Base-by-base conservation (phyloP, 805 yeast species). In the Blastobotrys terrestris region DNA sequence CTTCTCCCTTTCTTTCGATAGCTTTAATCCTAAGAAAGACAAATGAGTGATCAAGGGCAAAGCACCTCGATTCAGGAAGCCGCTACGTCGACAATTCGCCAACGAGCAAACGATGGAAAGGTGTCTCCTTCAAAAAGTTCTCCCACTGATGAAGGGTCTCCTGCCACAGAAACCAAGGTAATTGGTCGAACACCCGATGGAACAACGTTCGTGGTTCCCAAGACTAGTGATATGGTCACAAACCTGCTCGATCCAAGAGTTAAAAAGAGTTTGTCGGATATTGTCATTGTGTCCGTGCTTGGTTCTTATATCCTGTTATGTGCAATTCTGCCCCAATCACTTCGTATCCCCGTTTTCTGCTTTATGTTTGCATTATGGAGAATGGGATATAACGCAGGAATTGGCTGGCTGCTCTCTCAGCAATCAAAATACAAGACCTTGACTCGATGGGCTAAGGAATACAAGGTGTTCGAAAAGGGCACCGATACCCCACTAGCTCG, bases 171-270 rank as follows among this genome's bases (percentile, higher is more conserved):
- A n/a, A n/a, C 20, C 20, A 42, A 21, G 19, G 41, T 51, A 11
- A 39, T 19, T 19, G 71, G 70, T 4, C 57, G 58, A 18, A 61
- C 68, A 31, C 67, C 70, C 18, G 65, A 63, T 31, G 70, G 70
- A 8, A 58, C 60, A 26, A 57, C 61, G 15, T 71, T 71, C 49
- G 57, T 49, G 11, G 75, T 71, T 3, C 86, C 87, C 1, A 77
- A 78, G 59, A 87, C 95, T 31, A 85, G 84, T 61, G 95, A 87
- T 64, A 87, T 87, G 94, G 85, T 87, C 35, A 76, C 88, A 56
- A 83, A 92, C 1, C 70, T 88, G 48, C 82, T 87, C 60, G 92
- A 87, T 69, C 94, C 95, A 2, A 77, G 84, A 0, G 67, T 86
- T 50, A 75, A 77, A 50, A 88, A 87, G 63, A 83, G 91, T 0